phyloP scores from a whole-genome alignment of 2,329 filamentous ascomycete species.

The Diaporthe citriasiana region DNA sequence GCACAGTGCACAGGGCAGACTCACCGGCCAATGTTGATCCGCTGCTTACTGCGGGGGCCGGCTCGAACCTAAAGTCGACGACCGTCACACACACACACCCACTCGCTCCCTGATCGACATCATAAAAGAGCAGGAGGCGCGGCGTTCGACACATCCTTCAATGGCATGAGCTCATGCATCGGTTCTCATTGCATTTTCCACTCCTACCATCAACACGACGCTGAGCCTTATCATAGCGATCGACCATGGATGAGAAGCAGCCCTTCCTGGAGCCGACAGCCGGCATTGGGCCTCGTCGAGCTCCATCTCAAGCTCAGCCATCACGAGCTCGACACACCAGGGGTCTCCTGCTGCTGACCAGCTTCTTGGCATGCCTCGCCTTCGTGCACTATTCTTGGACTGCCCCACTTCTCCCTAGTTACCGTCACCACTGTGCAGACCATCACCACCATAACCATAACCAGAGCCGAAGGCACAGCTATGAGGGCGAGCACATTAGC shows the following conservation, averaged over 20 bases:
- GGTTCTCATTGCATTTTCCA: not conserved
- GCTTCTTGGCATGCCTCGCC: conserved; percentile 25
- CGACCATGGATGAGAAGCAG: conserved; percentile 39
- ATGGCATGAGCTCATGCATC: not conserved
- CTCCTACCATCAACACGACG: not conserved
- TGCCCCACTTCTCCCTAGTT: not conserved
- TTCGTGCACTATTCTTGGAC: conserved; percentile 11
- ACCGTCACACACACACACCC: not conserved
- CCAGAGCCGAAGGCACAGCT: conserved; percentile 32
- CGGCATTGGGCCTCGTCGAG: not conserved
- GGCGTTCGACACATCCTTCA: not conserved
- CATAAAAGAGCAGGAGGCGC: not conserved
- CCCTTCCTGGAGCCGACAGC: conserved; percentile 23
- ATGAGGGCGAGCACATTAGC: conserved; percentile 54
- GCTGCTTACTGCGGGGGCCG: conserved; percentile 29
- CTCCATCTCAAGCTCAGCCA: not conserved
- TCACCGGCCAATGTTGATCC: conserved; percentile 16
- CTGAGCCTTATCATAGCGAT: not conserved
- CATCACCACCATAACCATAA: not conserved
- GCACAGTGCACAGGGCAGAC: not conserved
- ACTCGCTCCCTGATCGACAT: not conserved
- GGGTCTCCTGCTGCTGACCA: conserved; percentile 16
- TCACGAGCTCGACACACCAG: not conserved
- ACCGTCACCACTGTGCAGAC: not conserved
- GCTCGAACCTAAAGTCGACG: conserved; percentile 17